Evolutionary conservation across 352 stramenopile species (phyloP).

Genomic region (Phytophthora ohioensis): DNA sequence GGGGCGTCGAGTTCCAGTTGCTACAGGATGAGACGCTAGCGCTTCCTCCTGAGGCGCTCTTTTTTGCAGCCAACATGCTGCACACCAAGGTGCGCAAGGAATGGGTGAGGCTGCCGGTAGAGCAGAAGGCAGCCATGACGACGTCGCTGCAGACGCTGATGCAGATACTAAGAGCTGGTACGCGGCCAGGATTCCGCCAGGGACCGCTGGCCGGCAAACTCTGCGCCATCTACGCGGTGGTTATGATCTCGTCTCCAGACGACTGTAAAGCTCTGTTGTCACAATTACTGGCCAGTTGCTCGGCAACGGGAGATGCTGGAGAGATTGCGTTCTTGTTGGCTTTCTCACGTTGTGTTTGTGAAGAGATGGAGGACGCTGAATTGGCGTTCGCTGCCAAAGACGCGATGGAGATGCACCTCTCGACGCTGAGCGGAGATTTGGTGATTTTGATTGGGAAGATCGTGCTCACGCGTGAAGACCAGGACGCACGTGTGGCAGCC

Average conservation of each 20-base stretch:
- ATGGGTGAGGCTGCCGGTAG: conserved; percentile 56
- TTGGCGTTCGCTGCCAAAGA: conserved; percentile 67
- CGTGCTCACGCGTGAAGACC: conserved; percentile 44
- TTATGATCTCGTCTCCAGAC: conserved; percentile 60
- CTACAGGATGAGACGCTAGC: conserved; percentile 57
- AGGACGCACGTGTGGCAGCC: conserved; percentile 36
- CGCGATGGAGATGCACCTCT: conserved; percentile 68
- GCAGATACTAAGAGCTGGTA: conserved; percentile 38
- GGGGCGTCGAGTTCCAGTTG: conserved; percentile 58
- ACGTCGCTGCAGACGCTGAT: conserved; percentile 49
- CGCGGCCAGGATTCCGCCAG: conserved; percentile 36
- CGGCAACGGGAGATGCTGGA: conserved; percentile 35
- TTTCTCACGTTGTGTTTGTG: conserved; percentile 68
- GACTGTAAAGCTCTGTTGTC: conserved; percentile 58
- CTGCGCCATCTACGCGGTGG: conserved; percentile 65
- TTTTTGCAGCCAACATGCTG: conserved; percentile 82
- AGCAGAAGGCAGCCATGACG: conserved; percentile 48
- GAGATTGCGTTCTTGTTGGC: conserved; percentile 61
- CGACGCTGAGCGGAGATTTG: conserved; percentile 51
- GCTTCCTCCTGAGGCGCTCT: conserved; percentile 63
- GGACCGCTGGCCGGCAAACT: conserved; percentile 65
- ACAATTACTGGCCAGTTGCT: conserved; percentile 37
- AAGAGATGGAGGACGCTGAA: conserved; percentile 74
- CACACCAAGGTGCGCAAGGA: conserved; percentile 78
- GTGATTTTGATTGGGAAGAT: conserved; percentile 61